A percentile compares a stretch with the other conserved stretches of the same genome.
phyloP scores from a whole-genome alignment of 2,329 filamentous ascomycete genomes.

The Scolecobasidium constrictum region DNA sequence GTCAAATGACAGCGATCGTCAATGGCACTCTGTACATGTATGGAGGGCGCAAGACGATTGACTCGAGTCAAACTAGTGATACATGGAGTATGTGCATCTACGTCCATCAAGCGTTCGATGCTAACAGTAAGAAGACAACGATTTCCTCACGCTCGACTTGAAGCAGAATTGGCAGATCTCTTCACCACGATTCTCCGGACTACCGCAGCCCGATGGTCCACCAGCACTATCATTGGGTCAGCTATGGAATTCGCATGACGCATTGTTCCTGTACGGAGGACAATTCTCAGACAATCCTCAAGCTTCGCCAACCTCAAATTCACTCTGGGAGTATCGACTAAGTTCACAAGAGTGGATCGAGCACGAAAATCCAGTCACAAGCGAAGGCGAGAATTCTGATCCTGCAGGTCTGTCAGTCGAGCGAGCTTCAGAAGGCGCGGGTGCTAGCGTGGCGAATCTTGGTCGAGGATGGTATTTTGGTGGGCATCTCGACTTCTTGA shows the following conservation, averaged over 20 bases:
- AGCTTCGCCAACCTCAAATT: constrained; percentile 45
- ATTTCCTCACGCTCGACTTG: constrained; percentile 62
- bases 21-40: constrained; percentile 71
- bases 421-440: constrained; percentile 62
- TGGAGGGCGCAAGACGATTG: constrained; percentile 54
- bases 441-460: constrained; percentile 56
- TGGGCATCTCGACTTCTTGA: constrained; percentile 58
- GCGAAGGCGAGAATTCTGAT: constrained; percentile 51
- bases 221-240: constrained; percentile 64
- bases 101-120: constrained; percentile 12
- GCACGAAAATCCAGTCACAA: constrained; percentile 49
- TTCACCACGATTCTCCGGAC: constrained; percentile 50
- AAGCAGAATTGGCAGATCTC: constrained; percentile 60
- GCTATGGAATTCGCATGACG: constrained; percentile 62
- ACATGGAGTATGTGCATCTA: constrained; percentile 52
- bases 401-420: constrained; percentile 47
- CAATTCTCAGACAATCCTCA: constrained; percentile 56
- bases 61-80: constrained; percentile 46
- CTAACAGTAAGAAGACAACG: constrained; percentile 42
- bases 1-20: constrained; percentile 55
- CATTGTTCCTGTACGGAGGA: constrained; percentile 64
- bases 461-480: constrained; percentile 71
- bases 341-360: constrained; percentile 49
- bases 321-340: constrained; percentile 62
- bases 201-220: constrained; percentile 55